A percentile compares a stretch with the other conserved stretches of the same genome.
These are phyloP conservation scores for Agastache rugosa DNA, from an alignment of 257 asterid species.

Conservation along the genomic window DNA sequence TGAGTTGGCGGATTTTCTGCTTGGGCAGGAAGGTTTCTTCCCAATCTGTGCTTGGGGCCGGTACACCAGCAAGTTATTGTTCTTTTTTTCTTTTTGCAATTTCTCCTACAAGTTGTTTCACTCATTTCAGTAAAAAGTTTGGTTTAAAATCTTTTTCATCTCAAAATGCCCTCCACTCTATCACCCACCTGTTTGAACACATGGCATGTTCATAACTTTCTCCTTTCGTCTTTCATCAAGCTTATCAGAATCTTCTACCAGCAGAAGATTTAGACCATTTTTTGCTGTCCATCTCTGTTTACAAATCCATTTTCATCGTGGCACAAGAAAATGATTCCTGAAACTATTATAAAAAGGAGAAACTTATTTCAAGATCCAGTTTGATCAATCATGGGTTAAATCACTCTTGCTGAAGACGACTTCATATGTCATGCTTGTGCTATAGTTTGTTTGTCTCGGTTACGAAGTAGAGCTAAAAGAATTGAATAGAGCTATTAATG, in stretches of 20 bases:
- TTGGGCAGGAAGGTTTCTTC: not conserved
- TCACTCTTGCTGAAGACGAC: constrained; percentile 8
- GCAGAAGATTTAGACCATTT: not conserved
- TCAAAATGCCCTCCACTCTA: not conserved
- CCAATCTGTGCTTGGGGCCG: not conserved
- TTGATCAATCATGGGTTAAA: not conserved
- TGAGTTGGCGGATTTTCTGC: not conserved
- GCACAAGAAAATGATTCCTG: not conserved
- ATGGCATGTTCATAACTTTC: constrained; percentile 3
- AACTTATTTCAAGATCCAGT: constrained; percentile 16
- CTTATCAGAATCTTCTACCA: not conserved
- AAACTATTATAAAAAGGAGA: not conserved
- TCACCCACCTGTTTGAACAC: no score
- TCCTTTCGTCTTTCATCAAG: not conserved
- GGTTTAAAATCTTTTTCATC: not conserved
- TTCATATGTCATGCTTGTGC: constrained; percentile 21
- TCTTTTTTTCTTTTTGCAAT: no score
- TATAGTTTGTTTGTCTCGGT: not conserved
- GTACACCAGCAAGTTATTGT: not conserved
- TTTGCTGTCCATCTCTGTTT: constrained; percentile 1
- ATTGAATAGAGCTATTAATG: not conserved
- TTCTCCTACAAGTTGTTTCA: no score
- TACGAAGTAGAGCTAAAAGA: not conserved
- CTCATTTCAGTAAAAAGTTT: not conserved
- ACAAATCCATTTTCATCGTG: not conserved